phyloP scores from a whole-genome alignment of 208 protist species.

The Angomonas ambiguus region DNA sequence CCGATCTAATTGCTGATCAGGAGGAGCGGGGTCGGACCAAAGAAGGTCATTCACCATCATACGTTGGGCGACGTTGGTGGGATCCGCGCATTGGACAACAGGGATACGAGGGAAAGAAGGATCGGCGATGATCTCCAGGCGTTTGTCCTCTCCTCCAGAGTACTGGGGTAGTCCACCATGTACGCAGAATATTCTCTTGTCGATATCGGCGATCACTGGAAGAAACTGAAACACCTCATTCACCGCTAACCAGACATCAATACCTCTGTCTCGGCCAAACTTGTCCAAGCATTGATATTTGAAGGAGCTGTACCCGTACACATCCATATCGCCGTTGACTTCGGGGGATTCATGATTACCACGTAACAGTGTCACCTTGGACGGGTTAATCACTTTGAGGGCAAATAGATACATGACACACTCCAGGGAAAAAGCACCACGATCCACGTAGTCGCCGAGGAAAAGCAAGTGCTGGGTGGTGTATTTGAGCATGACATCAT shows the following conservation, averaged over 20 bases:
- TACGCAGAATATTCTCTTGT: constrained; percentile 94
- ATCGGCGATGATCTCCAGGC: constrained; percentile 81
- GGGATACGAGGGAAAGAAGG: constrained; percentile 83
- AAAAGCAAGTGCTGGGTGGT: constrained; percentile 94
- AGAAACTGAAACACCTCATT: constrained; percentile 92
- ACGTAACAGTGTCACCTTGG: constrained; percentile 89
- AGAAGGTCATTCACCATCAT: constrained; percentile 90
- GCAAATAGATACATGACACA: constrained; percentile 87
- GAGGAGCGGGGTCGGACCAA: constrained; percentile 86
- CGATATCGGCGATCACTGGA: constrained; percentile 90
- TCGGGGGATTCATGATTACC: constrained; percentile 92
- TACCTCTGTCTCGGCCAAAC: constrained; percentile 80
- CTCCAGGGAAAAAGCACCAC: constrained; percentile 89
- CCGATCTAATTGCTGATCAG: constrained; percentile 77
- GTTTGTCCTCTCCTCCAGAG: constrained; percentile 80
- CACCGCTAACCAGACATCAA: constrained; percentile 87
- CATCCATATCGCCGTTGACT: constrained; percentile 91
- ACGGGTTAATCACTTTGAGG: constrained; percentile 84
- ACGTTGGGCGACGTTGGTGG: constrained; percentile 75
- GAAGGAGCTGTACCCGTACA: constrained; percentile 91
- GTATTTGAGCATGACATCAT: constrained; percentile 90
- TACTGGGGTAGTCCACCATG: constrained; percentile 93
- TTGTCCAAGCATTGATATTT: constrained; percentile 89
- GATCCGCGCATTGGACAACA: constrained; percentile 81
- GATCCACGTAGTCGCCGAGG: constrained; percentile 99